phyloP scores from a whole-genome alignment of 2,329 filamentous ascomycete species.

The Beauveria australis region DNA sequence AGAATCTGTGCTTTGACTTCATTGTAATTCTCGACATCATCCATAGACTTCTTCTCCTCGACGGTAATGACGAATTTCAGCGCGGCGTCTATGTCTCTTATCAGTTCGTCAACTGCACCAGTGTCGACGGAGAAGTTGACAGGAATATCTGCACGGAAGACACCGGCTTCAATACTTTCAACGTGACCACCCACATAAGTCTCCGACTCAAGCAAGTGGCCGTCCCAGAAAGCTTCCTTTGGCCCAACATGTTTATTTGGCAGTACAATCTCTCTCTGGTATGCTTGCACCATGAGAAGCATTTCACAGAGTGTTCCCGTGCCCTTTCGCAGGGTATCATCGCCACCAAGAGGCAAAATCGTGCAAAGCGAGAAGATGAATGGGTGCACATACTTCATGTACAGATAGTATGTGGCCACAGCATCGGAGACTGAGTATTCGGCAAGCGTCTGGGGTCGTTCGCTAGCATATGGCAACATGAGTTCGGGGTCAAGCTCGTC shows the following conservation, averaged over 20 bases:
- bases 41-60: slow-evolving; percentile 74
- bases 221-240: slow-evolving; percentile 92
- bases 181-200: slow-evolving; percentile 98
- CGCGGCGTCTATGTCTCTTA: slow-evolving; percentile 79
- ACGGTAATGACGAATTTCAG: slow-evolving; percentile 79
- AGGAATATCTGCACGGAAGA: slow-evolving; percentile 92
- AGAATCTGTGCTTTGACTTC: slow-evolving; percentile 79
- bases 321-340: slow-evolving; percentile 89
- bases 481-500: slow-evolving; percentile 95
- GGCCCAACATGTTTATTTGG: slow-evolving; percentile 94
- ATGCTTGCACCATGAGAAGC: slow-evolving; percentile 98
- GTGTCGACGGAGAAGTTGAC: slow-evolving; percentile 90
- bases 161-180: slow-evolving; percentile 96
- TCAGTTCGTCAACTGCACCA: slow-evolving; percentile 78
- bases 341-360: slow-evolving; percentile 84
- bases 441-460: slow-evolving; percentile 86
- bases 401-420: slow-evolving; percentile 95
- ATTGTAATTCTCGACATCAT: slow-evolving; percentile 73
- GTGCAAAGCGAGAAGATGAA: slow-evolving; percentile 99
- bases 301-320: slow-evolving; percentile 99
- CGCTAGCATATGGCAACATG: slow-evolving; percentile 87
- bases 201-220: slow-evolving; percentile 90
- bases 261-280: slow-evolving; percentile 80
- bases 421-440: slow-evolving; percentile 99
- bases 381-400: slow-evolving; percentile 99